These are phyloP conservation scores for Saccharomyces kudriavzevii DNA, from an alignment of 805 yeast genomes.

Conservation along the genomic window DNA sequence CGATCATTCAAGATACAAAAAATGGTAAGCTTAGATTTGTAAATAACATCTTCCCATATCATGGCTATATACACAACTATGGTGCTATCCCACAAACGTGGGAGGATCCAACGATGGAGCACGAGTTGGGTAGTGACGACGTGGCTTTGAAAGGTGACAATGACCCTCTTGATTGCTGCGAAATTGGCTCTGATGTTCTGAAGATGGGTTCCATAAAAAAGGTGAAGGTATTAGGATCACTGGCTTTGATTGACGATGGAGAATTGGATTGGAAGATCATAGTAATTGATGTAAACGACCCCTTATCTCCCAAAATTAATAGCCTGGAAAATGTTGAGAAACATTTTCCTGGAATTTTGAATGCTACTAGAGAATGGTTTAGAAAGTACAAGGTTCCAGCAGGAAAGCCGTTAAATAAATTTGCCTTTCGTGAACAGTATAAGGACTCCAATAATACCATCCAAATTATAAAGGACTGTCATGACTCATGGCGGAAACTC, in stretches of 20 bases:
- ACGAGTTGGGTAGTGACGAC: constrained; percentile 35
- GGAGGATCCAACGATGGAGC: constrained; percentile 78
- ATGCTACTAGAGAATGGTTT: constrained; percentile 71
- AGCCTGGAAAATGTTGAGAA: constrained; percentile 61
- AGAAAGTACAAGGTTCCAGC: constrained; percentile 76
- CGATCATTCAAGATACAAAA: constrained; percentile 72
- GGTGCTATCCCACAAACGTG: constrained; percentile 92
- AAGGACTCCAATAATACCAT: constrained; percentile 51
- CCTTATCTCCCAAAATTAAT: constrained; percentile 50
- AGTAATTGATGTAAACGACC: constrained; percentile 60
- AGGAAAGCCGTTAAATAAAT: constrained; percentile 67
- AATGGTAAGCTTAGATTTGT: constrained; percentile 71
- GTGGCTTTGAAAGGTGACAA: constrained; percentile 67
- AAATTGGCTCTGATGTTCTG: constrained; percentile 60
- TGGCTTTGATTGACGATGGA: constrained; percentile 83
- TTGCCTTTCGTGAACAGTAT: constrained; percentile 68
- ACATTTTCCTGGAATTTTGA: constrained; percentile 62
- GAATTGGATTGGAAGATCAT: constrained; percentile 94
- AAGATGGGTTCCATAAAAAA: constrained; percentile 56
- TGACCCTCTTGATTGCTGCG: constrained; percentile 93
- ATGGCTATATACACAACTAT: constrained; percentile 80
- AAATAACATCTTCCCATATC: constrained; percentile 70
- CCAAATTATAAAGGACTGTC: constrained; percentile 53
- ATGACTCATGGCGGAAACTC: constrained; percentile 58
- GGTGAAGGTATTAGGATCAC: constrained; percentile 65